Conservation (phyloP, 805 yeast species). For the Candida morakotiae region DNA sequence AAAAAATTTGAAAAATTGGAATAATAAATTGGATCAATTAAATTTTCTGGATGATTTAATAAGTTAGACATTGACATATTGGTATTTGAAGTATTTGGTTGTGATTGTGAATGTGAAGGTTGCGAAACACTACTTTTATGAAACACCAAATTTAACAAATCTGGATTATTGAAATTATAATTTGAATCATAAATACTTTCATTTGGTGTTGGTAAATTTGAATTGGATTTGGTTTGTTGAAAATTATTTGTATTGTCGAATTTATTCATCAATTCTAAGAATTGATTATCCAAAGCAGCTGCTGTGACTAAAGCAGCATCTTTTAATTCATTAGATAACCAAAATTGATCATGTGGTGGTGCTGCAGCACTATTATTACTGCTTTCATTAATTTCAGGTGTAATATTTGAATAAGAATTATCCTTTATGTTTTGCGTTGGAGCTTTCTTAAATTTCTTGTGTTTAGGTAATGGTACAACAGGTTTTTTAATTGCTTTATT, state of each 20-base stretch:
- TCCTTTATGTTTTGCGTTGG: not conserved
- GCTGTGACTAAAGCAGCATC: constrained; percentile 74
- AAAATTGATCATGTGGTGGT: constrained; percentile 47
- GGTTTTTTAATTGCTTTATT: not conserved
- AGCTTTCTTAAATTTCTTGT: not conserved
- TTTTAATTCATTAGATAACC: constrained; percentile 67
- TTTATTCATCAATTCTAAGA: constrained; percentile 47
- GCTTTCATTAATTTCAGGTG: constrained; percentile 1
- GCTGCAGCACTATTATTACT: not conserved
- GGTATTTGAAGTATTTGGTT: constrained; percentile 7
- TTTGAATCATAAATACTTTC: constrained; percentile 5
- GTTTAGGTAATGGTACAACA: not conserved
- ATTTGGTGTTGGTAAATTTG: constrained; percentile 2
- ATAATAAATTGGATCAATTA: constrained; percentile 32
- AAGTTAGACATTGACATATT: constrained; percentile 15
- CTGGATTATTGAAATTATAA: constrained; percentile 16
- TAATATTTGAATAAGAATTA: not conserved
- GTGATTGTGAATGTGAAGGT: constrained; percentile 3
- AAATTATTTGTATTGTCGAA: constrained; percentile 4
- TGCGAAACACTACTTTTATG: constrained; percentile 33
- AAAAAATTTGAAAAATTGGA: constrained; percentile 36
- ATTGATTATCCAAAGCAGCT: constrained; percentile 60
- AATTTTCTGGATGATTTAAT: constrained; percentile 10
- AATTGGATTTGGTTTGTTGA: constrained; percentile 3
- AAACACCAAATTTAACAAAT: constrained; percentile 49